Percentiles rank a stretch among this genome's conserved stretches.
These are phyloP conservation scores for Aspergillus chevalieri DNA, from an alignment of 2,329 filamentous ascomycete genomes.

Conservation along the genomic window DNA sequence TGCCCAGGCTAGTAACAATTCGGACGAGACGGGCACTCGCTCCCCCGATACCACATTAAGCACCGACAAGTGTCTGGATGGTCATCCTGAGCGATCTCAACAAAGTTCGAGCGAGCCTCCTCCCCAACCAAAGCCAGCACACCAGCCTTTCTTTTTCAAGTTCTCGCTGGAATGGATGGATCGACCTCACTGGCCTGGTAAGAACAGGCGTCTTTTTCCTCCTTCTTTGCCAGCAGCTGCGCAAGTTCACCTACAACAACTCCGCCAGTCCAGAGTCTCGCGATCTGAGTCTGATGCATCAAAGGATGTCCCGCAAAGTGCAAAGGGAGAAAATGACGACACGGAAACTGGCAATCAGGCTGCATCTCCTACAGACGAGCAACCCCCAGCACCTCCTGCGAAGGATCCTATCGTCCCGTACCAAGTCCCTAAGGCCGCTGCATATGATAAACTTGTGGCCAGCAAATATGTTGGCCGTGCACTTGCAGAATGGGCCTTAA, in stretches of 20 bases:
- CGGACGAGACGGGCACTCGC: conserved; percentile 29
- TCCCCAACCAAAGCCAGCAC: conserved; percentile 33
- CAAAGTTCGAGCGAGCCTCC: conserved; percentile 17
- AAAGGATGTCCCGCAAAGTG: neutral
- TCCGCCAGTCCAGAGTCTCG: conserved; percentile 12
- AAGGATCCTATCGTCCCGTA: neutral
- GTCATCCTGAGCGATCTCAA: conserved; percentile 17
- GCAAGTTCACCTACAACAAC: conserved; percentile 47
- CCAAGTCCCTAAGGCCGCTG: conserved; percentile 8
- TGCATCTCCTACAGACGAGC: conserved; percentile 6
- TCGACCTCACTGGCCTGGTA: conserved; percentile 43
- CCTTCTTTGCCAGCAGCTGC: conserved; percentile 54
- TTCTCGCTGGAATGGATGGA: conserved; percentile 63
- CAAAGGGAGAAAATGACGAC: conserved; percentile 4
- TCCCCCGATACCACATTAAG: conserved; percentile 19
- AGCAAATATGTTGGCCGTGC: conserved; percentile 58
- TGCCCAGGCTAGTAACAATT: conserved; percentile 32
- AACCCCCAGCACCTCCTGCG: neutral
- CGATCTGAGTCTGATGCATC: conserved; percentile 11
- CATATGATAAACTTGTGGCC: conserved; percentile 26
- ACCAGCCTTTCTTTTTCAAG: conserved; percentile 57
- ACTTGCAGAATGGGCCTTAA: conserved; percentile 58
- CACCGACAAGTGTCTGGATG: conserved; percentile 23
- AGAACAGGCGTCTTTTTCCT: conserved; percentile 49
- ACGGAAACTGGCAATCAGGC: conserved; percentile 3